Conservation (phyloP, 2,329 filamentous ascomycete species). For the Talaromyces atroroseus region DNA sequence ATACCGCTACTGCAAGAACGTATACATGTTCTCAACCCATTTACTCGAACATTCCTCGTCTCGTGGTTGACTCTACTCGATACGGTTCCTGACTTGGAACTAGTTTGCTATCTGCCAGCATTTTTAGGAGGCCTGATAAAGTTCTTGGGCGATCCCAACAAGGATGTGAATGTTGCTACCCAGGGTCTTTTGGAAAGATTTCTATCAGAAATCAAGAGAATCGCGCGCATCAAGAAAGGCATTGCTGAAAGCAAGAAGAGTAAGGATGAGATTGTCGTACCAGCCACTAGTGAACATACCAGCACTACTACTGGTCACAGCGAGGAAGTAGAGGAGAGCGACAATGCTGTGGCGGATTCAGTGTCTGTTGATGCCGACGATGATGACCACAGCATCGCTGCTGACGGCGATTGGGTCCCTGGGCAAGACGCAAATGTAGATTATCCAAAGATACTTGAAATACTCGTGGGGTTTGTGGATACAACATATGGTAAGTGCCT, state of each 20-base stretch:
- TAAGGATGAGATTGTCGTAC: slow-evolving; percentile 62
- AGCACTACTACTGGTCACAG: slow-evolving; percentile 51
- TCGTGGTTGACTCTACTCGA: slow-evolving; percentile 94
- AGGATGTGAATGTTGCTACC: slow-evolving; percentile 91
- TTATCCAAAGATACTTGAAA: slow-evolving; percentile 84
- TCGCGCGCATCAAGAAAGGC: slow-evolving; percentile 85
- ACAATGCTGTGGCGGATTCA: slow-evolving; percentile 51
- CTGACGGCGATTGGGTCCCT: slow-evolving; percentile 92
- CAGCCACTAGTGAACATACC: slow-evolving; percentile 61
- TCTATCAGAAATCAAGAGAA: slow-evolving; percentile 87
- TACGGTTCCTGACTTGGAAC: slow-evolving; percentile 91
- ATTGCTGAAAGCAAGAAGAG: slow-evolving; percentile 77
- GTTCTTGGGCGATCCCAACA: slow-evolving; percentile 85
- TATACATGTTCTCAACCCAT: slow-evolving; percentile 90
- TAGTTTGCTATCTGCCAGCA: slow-evolving; percentile 86
- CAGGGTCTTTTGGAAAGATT: slow-evolving; percentile 86
- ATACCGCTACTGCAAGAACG: slow-evolving; percentile 91
- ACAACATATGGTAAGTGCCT: slow-evolving; percentile 61
- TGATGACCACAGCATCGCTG: slow-evolving; percentile 50
- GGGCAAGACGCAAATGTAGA: slow-evolving; percentile 96
- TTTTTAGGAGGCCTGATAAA: slow-evolving; percentile 86
- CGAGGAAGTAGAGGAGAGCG: slow-evolving; percentile 39
- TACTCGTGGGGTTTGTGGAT: slow-evolving; percentile 82
- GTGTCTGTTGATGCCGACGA: slow-evolving; percentile 49
- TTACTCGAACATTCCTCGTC: slow-evolving; percentile 89